Evolutionary conservation across 108 stramenopile genomes (phyloP), one percentile per base, ranked within the genome.

Genomic region (Cyclotella distinguenda): DNA sequence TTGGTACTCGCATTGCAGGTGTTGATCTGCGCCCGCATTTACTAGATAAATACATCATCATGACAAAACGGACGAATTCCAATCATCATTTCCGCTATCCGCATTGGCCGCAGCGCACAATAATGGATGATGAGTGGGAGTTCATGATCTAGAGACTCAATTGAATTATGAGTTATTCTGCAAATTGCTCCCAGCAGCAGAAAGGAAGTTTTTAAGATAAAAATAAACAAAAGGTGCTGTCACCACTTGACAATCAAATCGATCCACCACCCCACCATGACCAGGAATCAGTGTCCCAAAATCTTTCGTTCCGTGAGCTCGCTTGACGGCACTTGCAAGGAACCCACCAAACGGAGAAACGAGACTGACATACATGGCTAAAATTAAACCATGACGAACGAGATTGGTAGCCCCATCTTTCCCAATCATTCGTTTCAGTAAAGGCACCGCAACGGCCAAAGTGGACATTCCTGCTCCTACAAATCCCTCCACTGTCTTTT

Each of bases 271-370:
- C 56, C 98, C 98, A 3, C 98, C 98, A 70, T 99, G 98, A 25
- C 97, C 98, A 4, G 97, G 98, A 43, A 99, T 96, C 51, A 96
- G 63, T 5, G 81, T 76, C 46, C 90, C 98, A 72, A 99, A 99
- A 70, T 99, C 98, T 70, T 99, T 99, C 56, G 95, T 77, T 11
- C 88, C 91, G 65, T 97, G 96, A 16, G 98, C 96, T 18, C 98
- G 84, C 71, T 99, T 99, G 18, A 99, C 94, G 21, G 97, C 97
- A 31, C 84, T 86, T 0, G 97, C 97, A 64, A 98, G 77, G 71
- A 97, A 98, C 32, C 98, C 98, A 27, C 98, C 98, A 74, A 99
- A 99, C 43, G 98, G 98, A 18, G 97, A 96, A 8, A 99, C 94
- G 18, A 97, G 61, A 49, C 84, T 86, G 11, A 91, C 92, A 60